phyloP scores from a whole-genome alignment of 768 basidiomycete genomes.

The Amanita jacksonii region DNA sequence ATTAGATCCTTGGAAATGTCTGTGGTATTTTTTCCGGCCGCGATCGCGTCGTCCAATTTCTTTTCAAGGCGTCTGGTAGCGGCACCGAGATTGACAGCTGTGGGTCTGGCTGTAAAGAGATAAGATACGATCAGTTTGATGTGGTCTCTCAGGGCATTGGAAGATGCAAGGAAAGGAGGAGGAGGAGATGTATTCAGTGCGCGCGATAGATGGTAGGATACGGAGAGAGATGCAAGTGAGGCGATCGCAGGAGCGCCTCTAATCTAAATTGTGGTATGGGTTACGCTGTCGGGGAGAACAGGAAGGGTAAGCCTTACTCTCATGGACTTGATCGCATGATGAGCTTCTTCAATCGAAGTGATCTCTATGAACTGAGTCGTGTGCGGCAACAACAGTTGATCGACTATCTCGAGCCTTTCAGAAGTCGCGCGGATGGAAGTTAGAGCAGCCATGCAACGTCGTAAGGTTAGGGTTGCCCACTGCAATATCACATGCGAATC shows the following conservation, averaged over 20 bases:
- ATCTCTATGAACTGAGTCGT: constrained; percentile 56
- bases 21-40: constrained; percentile 33
- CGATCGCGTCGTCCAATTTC: constrained; percentile 33
- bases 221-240: constrained; percentile 76
- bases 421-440: constrained; percentile 31
- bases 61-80: constrained; percentile 66
- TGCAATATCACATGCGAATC: constrained; percentile 16
- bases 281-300: background rate
- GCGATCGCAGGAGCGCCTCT: constrained; percentile 95
- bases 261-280: constrained; percentile 25
- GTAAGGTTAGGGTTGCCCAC: constrained; percentile 16
- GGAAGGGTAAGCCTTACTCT: constrained; percentile 40
- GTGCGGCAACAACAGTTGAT: constrained; percentile 83
- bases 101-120: constrained; percentile 85
- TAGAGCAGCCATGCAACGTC: constrained; percentile 15
- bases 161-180: constrained; percentile 49
- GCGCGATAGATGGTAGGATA: constrained; percentile 54
- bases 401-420: constrained; percentile 67
- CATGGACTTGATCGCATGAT: constrained; percentile 94
- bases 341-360: constrained; percentile 70
- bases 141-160: constrained; percentile 40
- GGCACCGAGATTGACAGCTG: constrained; percentile 89
- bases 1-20: constrained; percentile 52
- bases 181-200: constrained; percentile 35
- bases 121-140: constrained; percentile 54